Evolutionary conservation across 1,139 yeast species (phyloP).

Genomic region (Yamadazyma songkhlaensis): DNA sequence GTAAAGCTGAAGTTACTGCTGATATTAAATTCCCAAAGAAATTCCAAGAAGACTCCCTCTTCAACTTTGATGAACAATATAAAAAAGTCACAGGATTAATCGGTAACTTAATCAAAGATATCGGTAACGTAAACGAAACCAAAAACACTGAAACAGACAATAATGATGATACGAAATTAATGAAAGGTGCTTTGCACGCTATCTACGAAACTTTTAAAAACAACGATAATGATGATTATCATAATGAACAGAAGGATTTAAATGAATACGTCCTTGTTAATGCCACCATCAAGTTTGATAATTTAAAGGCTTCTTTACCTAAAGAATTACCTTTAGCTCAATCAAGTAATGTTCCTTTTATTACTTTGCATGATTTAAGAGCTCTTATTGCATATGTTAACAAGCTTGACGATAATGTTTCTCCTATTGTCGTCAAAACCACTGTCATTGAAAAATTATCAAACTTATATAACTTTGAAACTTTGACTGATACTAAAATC

Average conservation of each 20-base stretch:
- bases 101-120: constrained; percentile 26
- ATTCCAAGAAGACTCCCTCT: constrained; percentile 19
- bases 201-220: constrained; percentile 40
- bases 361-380: constrained; percentile 57
- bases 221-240: constrained; percentile 9
- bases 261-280: constrained; percentile 62
- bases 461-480: constrained; percentile 48
- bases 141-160: constrained; percentile 17
- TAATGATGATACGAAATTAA: constrained; percentile 26
- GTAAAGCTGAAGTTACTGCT: constrained; percentile 66
- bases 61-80: constrained; percentile 23
- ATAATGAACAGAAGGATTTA: constrained; percentile 7
- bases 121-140: constrained; percentile 18
- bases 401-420: constrained; percentile 24
- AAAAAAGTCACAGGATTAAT: constrained; percentile 24
- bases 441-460: constrained; percentile 59
- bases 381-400: constrained; percentile 62
- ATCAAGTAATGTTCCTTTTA: constrained; percentile 50
- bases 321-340: constrained; percentile 50
- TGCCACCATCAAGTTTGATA: constrained; percentile 59
- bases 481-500: constrained; percentile 47
- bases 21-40: constrained; percentile 65
- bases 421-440: constrained; percentile 46
- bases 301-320: constrained; percentile 60
- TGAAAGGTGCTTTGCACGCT: constrained; percentile 44